Percentiles rank a stretch among this genome's conserved stretches.
These are phyloP conservation scores for Lyophyllum shimeji DNA, from an alignment of 768 basidiomycete genomes.

Conservation along the genomic window DNA sequence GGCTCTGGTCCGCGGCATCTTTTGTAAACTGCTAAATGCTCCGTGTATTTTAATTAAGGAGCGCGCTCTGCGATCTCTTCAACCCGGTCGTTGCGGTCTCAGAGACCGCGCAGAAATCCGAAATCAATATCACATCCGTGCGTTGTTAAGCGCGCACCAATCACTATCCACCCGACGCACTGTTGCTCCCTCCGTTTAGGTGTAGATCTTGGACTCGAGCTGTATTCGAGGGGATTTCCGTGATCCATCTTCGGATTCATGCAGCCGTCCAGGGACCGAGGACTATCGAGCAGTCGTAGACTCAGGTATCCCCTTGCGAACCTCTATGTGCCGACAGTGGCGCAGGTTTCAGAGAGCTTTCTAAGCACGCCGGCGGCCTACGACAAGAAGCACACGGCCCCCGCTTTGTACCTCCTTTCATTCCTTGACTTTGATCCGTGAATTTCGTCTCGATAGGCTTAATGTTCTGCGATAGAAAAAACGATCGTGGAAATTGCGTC, in stretches of 20 bases:
- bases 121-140: not conserved
- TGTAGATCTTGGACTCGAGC: not conserved
- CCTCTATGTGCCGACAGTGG: not conserved
- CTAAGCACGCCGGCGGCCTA: too few relatives aligned
- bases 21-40: not conserved
- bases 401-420: too few relatives aligned
- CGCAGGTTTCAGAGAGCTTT: not conserved
- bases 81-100: not conserved
- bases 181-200: not conserved
- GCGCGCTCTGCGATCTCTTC: not conserved
- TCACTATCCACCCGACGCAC: not conserved
- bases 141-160: not conserved
- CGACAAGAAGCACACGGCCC: too few relatives aligned
- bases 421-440: too few relatives aligned
- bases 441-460: too few relatives aligned
- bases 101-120: not conserved
- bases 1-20: not conserved
- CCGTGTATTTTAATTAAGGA: not conserved
- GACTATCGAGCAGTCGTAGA: not conserved
- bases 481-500: too few relatives aligned
- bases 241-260: not conserved
- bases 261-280: not conserved
- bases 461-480: too few relatives aligned
- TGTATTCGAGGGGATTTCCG: not conserved
- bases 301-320: not conserved